Evolutionary conservation across 1,284 basidiomycete genomes (phyloP), one percentile per base, ranked within the genome.

Genomic region (Mixia osmundae): DNA sequence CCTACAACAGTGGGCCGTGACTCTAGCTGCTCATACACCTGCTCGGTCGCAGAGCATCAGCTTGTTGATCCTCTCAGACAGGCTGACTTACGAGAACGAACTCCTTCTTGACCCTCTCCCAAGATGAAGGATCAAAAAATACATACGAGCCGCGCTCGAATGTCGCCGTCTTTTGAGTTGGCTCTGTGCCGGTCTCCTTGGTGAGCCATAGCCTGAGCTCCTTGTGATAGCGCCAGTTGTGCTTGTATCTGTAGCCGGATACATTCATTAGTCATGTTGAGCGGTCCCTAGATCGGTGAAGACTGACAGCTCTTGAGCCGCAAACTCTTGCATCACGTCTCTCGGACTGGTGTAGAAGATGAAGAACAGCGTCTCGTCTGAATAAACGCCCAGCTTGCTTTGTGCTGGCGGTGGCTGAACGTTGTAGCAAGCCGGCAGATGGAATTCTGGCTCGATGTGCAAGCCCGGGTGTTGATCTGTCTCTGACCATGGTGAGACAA

Each of bases 141-240:
- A 80, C 78, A 59, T 87, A 89, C 31, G 70, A 68, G 15, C 83
- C 83, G 43, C 76, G 70, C 58, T 91, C 83, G 50, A 77, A 80
- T 30, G 76, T 76, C n/a, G 67, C 69, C 20, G 83, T 74, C 61
- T 89, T 87, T 51, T 78, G 72, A 39, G 75, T 75, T 16, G 76
- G 72, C 43, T 73, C 65, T 30, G 74, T 75, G 25, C 73, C 76
- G 31, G 68, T 72, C 57, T 91, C 83, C 55, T 89, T 91, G 33
- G 83, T 91, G 54, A 95, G 69, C 89, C 89, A 97, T 46, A 89
- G 62, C 43, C 78, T 73, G 42, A 85, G 64, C 49, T 89, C 82
- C 57, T 87, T 94, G 68, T 95, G 87, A 60, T 79, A 97, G 47
- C 89, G 66, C 89, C 89, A 97, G 59, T 89, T 89, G 47, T 89